A percentile compares a stretch with the other conserved stretches of the same genome.
phyloP scores from a whole-genome alignment of 306 rosid species.

The Parietaria judaica region DNA sequence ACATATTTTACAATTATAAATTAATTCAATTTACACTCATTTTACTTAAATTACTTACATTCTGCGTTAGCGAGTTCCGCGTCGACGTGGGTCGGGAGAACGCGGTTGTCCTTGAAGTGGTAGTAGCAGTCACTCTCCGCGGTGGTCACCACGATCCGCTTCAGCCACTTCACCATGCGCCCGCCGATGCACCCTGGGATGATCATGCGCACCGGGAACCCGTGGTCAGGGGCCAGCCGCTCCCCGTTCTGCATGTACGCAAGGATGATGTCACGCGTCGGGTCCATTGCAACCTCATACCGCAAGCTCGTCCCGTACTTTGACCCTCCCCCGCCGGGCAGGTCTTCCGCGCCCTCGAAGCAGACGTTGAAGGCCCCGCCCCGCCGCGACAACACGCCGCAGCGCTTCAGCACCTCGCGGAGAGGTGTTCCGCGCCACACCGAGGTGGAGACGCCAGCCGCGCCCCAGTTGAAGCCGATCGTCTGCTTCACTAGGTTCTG shows the following conservation, averaged over 20 bases:
- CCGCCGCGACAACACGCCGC: slow-evolving; percentile 37
- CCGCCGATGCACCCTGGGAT: slow-evolving; percentile 76
- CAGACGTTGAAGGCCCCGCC: slow-evolving; percentile 63
- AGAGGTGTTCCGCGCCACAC: slow-evolving; percentile 66
- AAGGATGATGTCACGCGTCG: slow-evolving; percentile 60
- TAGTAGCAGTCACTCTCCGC: slow-evolving; percentile 46
- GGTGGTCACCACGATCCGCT: slow-evolving; percentile 59
- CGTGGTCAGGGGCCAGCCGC: slow-evolving; percentile 58
- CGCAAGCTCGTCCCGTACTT: slow-evolving; percentile 62
- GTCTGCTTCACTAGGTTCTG: slow-evolving; percentile 71
- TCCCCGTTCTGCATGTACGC: slow-evolving; percentile 86
- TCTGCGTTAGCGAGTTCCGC: slow-evolving; percentile 69
- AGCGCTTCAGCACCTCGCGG: slow-evolving; percentile 38
- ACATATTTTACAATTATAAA: no score
- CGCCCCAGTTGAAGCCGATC: slow-evolving; percentile 80
- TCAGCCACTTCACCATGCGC: slow-evolving; percentile 82
- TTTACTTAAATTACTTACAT: no score
- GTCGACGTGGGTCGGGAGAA: slow-evolving; percentile 72
- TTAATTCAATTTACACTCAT: no score
- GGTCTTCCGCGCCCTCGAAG: slow-evolving; percentile 71
- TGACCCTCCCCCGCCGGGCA: slow-evolving; percentile 84
- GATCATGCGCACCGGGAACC: slow-evolving; percentile 66
- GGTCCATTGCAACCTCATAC: slow-evolving; percentile 63
- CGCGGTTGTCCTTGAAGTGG: slow-evolving; percentile 63
- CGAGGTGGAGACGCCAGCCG: slow-evolving; percentile 59